Percentiles rank a stretch among this genome's conserved stretches.
Evolutionary conservation across 148 eudicot species (phyloP).

Genomic region (Cornus controversa): DNA sequence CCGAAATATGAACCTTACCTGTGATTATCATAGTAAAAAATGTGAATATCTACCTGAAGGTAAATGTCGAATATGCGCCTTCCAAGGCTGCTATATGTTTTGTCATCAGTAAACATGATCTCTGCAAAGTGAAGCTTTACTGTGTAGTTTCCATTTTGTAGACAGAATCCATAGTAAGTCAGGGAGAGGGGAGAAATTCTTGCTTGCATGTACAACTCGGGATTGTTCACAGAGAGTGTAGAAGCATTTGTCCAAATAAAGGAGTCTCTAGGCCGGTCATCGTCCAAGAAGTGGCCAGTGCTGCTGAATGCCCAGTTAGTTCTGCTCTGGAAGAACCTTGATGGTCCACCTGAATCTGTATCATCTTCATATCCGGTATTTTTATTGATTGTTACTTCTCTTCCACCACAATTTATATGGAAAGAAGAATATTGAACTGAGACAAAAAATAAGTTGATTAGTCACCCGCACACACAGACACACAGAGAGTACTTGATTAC

Average conservation of each 20-base stretch:
- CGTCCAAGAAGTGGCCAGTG: slow-evolving; percentile 34
- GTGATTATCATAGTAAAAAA: background rate
- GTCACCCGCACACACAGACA: background rate
- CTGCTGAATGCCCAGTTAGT: slow-evolving; percentile 43
- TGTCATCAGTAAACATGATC: slow-evolving; percentile 36
- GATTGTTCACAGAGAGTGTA: slow-evolving; percentile 2
- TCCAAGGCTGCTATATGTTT: slow-evolving; percentile 35
- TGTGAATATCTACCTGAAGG: slow-evolving; percentile 31
- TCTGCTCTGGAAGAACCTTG: slow-evolving; percentile 19
- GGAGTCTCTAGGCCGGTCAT: background rate
- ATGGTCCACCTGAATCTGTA: slow-evolving; percentile 16
- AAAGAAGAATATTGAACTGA: slow-evolving; percentile 22
- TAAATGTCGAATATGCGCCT: slow-evolving; percentile 41
- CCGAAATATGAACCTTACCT: too few species aligned
- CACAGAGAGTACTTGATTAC: slow-evolving; percentile 26
- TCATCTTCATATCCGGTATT: slow-evolving; percentile 23
- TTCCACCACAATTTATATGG: slow-evolving; percentile 44
- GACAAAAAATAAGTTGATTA: background rate
- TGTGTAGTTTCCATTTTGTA: slow-evolving; percentile 34
- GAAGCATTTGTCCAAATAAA: slow-evolving; percentile 17
- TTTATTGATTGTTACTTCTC: slow-evolving; percentile 1
- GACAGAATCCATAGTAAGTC: slow-evolving; percentile 37
- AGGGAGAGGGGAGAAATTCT: slow-evolving; percentile 35
- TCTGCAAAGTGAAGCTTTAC: slow-evolving; percentile 44
- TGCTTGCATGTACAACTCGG: slow-evolving; percentile 25